A percentile compares a stretch with the other conserved stretches of the same genome.
Conservation (phyloP, 1,284 basidiomycete genomes). For the Cryptococcus hybrid region DNA sequence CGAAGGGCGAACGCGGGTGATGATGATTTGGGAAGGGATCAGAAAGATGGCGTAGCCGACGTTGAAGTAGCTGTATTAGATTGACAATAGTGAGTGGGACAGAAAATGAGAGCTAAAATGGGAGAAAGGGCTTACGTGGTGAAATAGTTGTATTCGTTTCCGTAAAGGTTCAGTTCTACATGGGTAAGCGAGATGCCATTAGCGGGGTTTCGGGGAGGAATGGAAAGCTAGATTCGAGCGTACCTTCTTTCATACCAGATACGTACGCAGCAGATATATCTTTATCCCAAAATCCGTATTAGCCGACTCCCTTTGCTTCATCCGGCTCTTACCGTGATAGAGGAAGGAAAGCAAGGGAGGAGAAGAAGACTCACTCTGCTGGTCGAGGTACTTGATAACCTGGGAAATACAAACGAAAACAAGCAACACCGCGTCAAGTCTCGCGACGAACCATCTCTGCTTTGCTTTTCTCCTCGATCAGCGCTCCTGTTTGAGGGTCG, state of each 20-base stretch:
- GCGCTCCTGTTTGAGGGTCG: conserved; percentile 27
- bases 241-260: conserved; percentile 73
- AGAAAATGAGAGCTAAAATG: background rate
- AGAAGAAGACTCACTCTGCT: conserved; percentile 10
- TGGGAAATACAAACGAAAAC: conserved; percentile 29
- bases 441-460: conserved; percentile 32
- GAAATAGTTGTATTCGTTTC: conserved; percentile 63
- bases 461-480: conserved; percentile 27
- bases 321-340: background rate
- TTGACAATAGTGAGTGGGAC: background rate
- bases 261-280: conserved; percentile 51
- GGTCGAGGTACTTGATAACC: conserved; percentile 30
- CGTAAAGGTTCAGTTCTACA: conserved; percentile 63
- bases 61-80: conserved; percentile 1
- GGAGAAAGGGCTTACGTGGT: conserved; percentile 20
- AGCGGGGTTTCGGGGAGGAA: background rate
- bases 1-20: conserved; percentile 31
- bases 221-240: background rate
- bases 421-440: conserved; percentile 38
- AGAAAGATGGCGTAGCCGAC: conserved; percentile 27
- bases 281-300: background rate
- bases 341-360: background rate
- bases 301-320: background rate
- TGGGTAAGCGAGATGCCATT: background rate
- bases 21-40: conserved; percentile 38